Base-by-base conservation (phyloP, 352 stramenopile genomes). In the Pilasporangium apinafurcum region DNA sequence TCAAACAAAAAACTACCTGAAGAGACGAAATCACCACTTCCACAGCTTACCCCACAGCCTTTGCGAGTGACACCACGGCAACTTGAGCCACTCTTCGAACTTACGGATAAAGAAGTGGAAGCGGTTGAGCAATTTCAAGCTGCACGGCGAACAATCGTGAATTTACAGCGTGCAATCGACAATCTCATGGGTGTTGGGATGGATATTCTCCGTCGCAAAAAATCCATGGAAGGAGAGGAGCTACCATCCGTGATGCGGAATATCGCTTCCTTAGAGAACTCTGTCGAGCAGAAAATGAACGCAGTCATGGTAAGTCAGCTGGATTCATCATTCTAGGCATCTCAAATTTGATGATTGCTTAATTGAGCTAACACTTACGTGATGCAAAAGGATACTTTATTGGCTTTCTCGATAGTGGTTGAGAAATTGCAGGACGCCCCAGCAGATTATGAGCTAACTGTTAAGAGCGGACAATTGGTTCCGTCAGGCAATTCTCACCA, bases 321-420 rank as follows among this genome's bases (percentile, higher is more conserved):
- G n/a, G n/a, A n/a, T n/a, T n/a, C n/a, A n/a, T n/a, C n/a, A n/a
- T n/a, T n/a, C n/a, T n/a, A n/a, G n/a, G n/a, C n/a, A n/a, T n/a
- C 3, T n/a, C 17, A 5, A 20, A 5, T 18, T 10, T 10, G 0
- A 13, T 54, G 21, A 16, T 35, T 40, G 3, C 21, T 45, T 12
- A 46, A 51, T 33, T 24, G 16, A 41, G n/a, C 14, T 27, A 12
- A n/a, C 3, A 40, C 5, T 26, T 47, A 37, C 40, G 5, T 6
- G 31, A n/a, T 44, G 22, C 30, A 27, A 12, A 25, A 86, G 73
- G 70, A 83, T 35, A 74, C 65, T 5, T 35, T 86, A 21, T 35
- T 86, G 44, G 65, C 80, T 37, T 83, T 82, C 30, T 86, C 73
- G 1, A 46, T 66, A 12, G 56, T 86, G 14, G 46, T 86, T 0